Conservation (phyloP, 208 protist species). For the Crithidia expoeki region DNA sequence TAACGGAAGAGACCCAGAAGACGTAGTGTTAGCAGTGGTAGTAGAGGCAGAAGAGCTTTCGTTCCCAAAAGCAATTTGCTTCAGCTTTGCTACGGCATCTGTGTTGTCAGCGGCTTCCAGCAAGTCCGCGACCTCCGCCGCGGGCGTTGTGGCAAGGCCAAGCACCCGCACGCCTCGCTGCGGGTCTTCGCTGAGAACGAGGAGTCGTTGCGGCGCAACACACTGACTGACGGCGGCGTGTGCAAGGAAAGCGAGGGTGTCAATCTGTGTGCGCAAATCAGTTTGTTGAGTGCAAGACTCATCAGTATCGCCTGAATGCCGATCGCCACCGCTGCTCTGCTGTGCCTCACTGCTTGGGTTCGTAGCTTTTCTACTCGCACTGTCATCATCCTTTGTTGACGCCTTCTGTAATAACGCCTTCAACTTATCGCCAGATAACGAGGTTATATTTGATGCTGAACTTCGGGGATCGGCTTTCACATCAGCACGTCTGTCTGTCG, state of each 20-base stretch:
- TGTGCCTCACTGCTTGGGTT: neutral
- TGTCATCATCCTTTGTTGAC: neutral
- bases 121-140: conserved; percentile 43
- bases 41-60: neutral
- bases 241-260: conserved; percentile 65
- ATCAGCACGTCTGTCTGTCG: too few relatives aligned
- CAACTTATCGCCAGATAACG: neutral
- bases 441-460: neutral
- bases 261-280: conserved; percentile 13
- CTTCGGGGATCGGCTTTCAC: neutral
- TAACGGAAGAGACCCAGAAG: too few relatives aligned
- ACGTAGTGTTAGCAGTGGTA: too few relatives aligned
- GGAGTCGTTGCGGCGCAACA: conserved; percentile 60
- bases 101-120: conserved; percentile 22
- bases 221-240: conserved; percentile 68
- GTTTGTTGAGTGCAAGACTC: neutral
- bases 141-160: conserved; percentile 40
- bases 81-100: conserved; percentile 25
- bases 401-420: conserved; percentile 15
- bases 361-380: neutral
- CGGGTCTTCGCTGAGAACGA: conserved; percentile 66
- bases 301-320: neutral
- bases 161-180: conserved; percentile 53
- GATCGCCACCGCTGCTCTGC: neutral
- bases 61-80: conserved; percentile 12